Percentiles rank a stretch among this genome's conserved stretches.
These are phyloP conservation scores for Neofusicoccum cordaticola DNA, from an alignment of 2,329 filamentous ascomycete species.

Conservation along the genomic window DNA sequence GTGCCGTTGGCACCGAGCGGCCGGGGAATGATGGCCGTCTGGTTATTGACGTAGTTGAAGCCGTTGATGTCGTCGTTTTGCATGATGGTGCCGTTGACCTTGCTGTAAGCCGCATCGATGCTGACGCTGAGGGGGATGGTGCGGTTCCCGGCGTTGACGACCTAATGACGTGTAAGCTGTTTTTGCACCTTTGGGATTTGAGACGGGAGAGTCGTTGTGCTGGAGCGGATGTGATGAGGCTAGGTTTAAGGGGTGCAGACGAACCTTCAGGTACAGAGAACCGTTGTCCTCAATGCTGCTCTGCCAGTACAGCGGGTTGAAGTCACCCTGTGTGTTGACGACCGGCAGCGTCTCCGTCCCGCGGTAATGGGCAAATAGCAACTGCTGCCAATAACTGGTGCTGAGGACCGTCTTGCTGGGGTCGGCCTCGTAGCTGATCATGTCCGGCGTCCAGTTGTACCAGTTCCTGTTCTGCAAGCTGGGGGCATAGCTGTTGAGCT, in stretches of 20 bases:
- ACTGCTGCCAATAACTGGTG: slow-evolving; percentile 31
- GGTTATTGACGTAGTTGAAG: slow-evolving; percentile 27
- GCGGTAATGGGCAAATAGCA: slow-evolving; percentile 28
- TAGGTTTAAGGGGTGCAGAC: background rate
- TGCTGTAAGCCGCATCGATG: slow-evolving; percentile 21
- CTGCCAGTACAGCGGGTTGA: slow-evolving; percentile 32
- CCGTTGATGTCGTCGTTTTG: slow-evolving; percentile 23
- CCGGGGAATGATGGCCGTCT: slow-evolving; percentile 23
- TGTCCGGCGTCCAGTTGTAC: slow-evolving; percentile 33
- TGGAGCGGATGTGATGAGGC: background rate
- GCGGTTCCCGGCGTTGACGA: slow-evolving; percentile 25
- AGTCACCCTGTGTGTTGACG: slow-evolving; percentile 25
- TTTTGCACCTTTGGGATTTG: background rate
- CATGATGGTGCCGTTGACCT: slow-evolving; percentile 29
- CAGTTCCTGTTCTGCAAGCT: slow-evolving; percentile 32
- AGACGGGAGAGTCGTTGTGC: background rate
- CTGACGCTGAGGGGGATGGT: slow-evolving; percentile 24
- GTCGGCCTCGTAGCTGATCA: slow-evolving; percentile 32
- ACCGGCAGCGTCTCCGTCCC: slow-evolving; percentile 31
- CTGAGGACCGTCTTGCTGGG: slow-evolving; percentile 28
- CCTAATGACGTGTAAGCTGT: slow-evolving; percentile 2
- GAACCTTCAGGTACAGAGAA: slow-evolving; percentile 20
- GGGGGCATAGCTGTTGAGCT: slow-evolving; percentile 28
- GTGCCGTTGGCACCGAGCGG: slow-evolving; percentile 18
- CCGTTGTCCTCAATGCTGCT: slow-evolving; percentile 25